Conservation (phyloP, 2,329 filamentous ascomycete species). For the Hypoxylon sp. region DNA sequence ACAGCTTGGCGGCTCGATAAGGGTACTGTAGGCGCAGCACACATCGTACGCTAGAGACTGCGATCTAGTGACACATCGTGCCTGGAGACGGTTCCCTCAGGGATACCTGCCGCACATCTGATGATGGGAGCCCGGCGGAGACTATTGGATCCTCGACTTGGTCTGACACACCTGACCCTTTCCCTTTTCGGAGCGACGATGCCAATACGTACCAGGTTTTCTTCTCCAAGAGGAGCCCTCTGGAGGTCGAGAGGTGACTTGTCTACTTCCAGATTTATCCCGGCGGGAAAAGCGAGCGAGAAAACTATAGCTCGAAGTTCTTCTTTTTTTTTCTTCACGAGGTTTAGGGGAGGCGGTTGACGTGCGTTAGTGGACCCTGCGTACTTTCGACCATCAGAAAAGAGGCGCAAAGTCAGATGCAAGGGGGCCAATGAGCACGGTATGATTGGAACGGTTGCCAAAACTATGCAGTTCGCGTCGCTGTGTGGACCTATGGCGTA, state of each 20-base stretch:
- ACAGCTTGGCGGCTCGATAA: slow-evolving; percentile 37
- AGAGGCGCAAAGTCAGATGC: slow-evolving; percentile 38
- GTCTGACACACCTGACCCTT: slow-evolving; percentile 39
- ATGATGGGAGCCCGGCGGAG: slow-evolving; percentile 32
- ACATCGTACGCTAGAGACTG: slow-evolving; percentile 34
- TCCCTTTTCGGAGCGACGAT: slow-evolving; percentile 35
- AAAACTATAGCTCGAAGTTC: slow-evolving; percentile 17
- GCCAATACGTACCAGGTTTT: slow-evolving; percentile 30
- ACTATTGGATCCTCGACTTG: slow-evolving; percentile 37
- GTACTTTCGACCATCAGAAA: slow-evolving; percentile 28
- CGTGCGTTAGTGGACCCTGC: slow-evolving; percentile 34
- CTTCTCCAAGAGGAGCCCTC: slow-evolving; percentile 22
- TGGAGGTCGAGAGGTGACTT: slow-evolving; percentile 14
- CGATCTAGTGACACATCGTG: slow-evolving; percentile 37
- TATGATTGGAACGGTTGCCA: slow-evolving; percentile 35
- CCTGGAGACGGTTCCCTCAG: slow-evolving; percentile 36
- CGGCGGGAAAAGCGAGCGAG: slow-evolving; percentile 16
- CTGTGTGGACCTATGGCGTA: slow-evolving; percentile 31
- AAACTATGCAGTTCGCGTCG: slow-evolving; percentile 26
- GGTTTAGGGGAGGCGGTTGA: slow-evolving; percentile 24
- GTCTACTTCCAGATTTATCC: slow-evolving; percentile 21
- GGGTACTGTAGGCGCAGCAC: slow-evolving; percentile 35
- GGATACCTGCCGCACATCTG: slow-evolving; percentile 35
- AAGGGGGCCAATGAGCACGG: slow-evolving; percentile 20
- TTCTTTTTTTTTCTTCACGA: slow-evolving; percentile 27